Evolutionary conservation across 208 protist species (phyloP).

Genomic region (Trypanosomatidae sp.): DNA sequence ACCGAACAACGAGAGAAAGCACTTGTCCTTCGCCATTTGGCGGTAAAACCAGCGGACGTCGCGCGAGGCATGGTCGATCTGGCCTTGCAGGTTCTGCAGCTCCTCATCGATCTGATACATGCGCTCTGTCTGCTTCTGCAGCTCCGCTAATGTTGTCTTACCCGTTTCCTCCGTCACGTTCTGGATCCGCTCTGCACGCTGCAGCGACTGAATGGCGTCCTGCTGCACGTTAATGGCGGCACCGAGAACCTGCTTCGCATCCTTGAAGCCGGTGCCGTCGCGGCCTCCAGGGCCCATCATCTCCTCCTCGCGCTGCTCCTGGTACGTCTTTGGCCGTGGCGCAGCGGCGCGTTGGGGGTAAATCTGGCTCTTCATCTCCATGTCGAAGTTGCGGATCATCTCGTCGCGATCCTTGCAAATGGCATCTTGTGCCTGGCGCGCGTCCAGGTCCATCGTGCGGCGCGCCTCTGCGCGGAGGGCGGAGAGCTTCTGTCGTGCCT

Average conservation of each 20-base stretch:
- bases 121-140: constrained; percentile 74
- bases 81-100: constrained; percentile 68
- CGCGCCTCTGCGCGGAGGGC: too few species aligned
- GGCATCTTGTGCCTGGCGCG: too few species aligned
- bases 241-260: constrained; percentile 66
- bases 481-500: constrained; percentile 64
- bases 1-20: constrained; percentile 72
- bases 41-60: constrained; percentile 81
- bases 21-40: constrained; percentile 77
- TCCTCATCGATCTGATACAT: constrained; percentile 87
- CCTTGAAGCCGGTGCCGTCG: constrained; percentile 66
- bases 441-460: too few species aligned
- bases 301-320: constrained; percentile 63
- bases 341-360: constrained; percentile 28
- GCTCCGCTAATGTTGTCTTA: constrained; percentile 48
- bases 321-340: constrained; percentile 48
- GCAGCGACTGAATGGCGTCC: constrained; percentile 70
- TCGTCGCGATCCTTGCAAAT: constrained; percentile 58
- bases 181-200: constrained; percentile 68
- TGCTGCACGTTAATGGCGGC: constrained; percentile 74
- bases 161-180: constrained; percentile 75
- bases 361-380: constrained; percentile 78
- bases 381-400: constrained; percentile 53
- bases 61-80: constrained; percentile 65
- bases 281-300: constrained; percentile 63